Base-by-base conservation (phyloP, 805 yeast genomes). In the Sungouiozyma ichnusensis region DNA sequence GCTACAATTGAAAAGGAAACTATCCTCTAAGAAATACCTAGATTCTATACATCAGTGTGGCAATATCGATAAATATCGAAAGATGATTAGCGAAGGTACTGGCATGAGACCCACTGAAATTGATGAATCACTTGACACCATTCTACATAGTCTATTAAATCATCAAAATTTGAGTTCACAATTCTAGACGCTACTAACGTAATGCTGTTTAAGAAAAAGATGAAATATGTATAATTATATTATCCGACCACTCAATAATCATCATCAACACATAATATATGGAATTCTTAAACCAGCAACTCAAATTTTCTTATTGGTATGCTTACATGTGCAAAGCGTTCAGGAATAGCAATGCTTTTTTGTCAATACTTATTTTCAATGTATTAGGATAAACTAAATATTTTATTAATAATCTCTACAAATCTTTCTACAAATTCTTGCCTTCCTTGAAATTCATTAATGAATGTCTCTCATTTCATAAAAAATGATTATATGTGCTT, bases 91-190 rank as follows among this genome's bases (percentile, higher is more conserved):
- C 42, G 71, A 74, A 40, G 75, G 85, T 48, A 79, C 87, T 38
- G 85, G 78, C 35, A 72, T 83, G 43, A 74, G 75, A 9, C 71
- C 78, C 17, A 74, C 74, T 48, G 84, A 81, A 49, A 82, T 82
- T 34, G 85, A 80, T 54, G 74, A 72, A 37, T 73, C 79, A 47
- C 65, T 81, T 40, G 81, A 79, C 53, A 81, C 79, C 6, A 76
- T 81, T 38, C 65, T 65, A 36, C 50, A 60, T 33, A 53, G 55
- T 37, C 43, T 59, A 35, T 47, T 35, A 7, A 38, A 39, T n/a
- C 15, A 38, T 15, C 20, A 35, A 27, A 17, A 16, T n/a, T n/a
- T n/a, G n/a, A n/a, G n/a, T n/a, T n/a, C n/a, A n/a, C n/a, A n/a
- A n/a, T n/a, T n/a, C n/a, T n/a, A n/a, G n/a, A n/a, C n/a, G n/a